Base-by-base conservation (phyloP, 768 basidiomycete species). In the Suillus subluteus region DNA sequence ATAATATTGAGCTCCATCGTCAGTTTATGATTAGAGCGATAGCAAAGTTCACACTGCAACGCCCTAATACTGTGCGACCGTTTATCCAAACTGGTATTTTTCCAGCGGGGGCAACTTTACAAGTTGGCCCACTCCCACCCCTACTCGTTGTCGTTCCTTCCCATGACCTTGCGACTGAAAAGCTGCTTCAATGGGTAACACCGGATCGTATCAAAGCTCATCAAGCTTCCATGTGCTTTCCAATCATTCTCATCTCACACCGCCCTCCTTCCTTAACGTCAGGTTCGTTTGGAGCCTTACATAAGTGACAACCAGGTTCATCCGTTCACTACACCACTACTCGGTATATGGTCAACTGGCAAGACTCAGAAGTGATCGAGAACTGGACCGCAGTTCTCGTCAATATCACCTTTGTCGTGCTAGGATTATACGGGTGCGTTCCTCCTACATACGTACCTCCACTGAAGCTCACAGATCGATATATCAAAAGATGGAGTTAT, bases 401-500 rank as follows among this genome's bases (percentile, higher is more conserved):
- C 21, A 18, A 75, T 37, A 16, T 63, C 0, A 41, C 40, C 21
- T 69, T 72, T 32, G 38, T 72, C 12, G 21, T 69, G 13, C 38
- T 73, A 37, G 75, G 75, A 0, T 3, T 68, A n/a, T 67, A 68
- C 38, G 69, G 65, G 75, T 75, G 64, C 32, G 67, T 55, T 46
- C 56, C 32, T 18, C 12, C 61, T 43, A 15, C 12, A 6, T 32
- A 8, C n/a, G 12, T 40, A 40, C 40, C 18, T 11, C 5, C 11
- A 61, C 13, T 32, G 15, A 23, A 26, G 16, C 6, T 55, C 6
- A 26, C 61, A 40, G 13, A 38, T 35, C 26, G 18, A 48, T 37
- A 2, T 26, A 15, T 48, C 9, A 1, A 37, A 43, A 76, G 75
- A 6, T 76, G 75, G 75, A 69, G 73, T 26, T 76, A 74, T 16